These are phyloP conservation scores for Potentilla sterilis DNA, from an alignment of 306 rosid genomes.

Conservation along the genomic window DNA sequence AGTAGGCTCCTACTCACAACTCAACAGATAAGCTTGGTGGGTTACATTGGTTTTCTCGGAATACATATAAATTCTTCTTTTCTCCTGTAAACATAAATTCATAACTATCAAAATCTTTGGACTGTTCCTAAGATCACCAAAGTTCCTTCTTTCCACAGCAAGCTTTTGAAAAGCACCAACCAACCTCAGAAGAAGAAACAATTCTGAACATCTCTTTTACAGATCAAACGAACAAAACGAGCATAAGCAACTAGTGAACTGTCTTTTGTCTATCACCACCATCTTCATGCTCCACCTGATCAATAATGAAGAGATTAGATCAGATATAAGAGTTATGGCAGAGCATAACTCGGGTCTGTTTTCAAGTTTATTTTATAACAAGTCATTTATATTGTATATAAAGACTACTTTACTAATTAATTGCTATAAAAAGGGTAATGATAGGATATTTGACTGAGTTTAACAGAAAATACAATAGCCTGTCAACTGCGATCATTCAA, in stretches of 20 bases:
- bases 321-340: background rate
- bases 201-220: background rate
- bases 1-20: background rate
- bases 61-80: background rate
- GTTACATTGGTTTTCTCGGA: background rate
- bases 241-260: constrained; percentile 34
- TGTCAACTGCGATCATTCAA: background rate
- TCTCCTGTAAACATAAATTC: background rate
- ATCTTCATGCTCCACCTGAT: constrained; percentile 54
- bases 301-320: background rate
- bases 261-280: constrained; percentile 45
- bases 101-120: background rate
- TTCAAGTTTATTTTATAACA: background rate
- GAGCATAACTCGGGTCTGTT: background rate
- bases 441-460: background rate
- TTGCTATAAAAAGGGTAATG: background rate
- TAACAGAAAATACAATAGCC: background rate
- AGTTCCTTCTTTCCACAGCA: background rate
- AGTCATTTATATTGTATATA: background rate
- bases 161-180: constrained; percentile 9
- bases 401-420: background rate
- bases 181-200: background rate
- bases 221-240: background rate
- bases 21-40: background rate
- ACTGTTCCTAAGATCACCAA: background rate